Base-by-base conservation (phyloP, 2,329 filamentous ascomycete genomes). In the Mariannaea elegans region DNA sequence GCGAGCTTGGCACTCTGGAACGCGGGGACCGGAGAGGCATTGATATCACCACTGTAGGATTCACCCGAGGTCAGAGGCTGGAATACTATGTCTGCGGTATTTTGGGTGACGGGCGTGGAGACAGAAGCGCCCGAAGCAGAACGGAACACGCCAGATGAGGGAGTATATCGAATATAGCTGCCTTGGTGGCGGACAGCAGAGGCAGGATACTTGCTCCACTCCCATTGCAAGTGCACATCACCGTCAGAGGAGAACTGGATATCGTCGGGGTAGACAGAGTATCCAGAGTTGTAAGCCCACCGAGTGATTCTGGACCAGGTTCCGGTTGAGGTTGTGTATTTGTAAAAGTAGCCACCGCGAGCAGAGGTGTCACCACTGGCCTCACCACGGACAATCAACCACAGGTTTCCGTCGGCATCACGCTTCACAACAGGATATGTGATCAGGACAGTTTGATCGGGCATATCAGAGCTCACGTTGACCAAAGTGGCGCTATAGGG, bases 161-260 rank as follows among this genome's bases (percentile, higher is more conserved):
- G 69, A 0, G 45, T 61, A 21, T 71, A 71, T 6, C 69, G 65
- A 2, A 67, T 46, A 53, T 71, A 71, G 13, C 67, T 70, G 42
- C 68, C 69, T 42, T 71, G 63, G 14, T 71, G 69, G 19, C 69
- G 69, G 45, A 61, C 65, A 4, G 44, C 68, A 16, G 69, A 71
- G 8, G 69, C 67, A 8, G 69, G 69, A 31, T 63, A 68, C 46
- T 71, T 70, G 57, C 61, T 63, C 69, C 69, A 71, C 36, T 71
- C 69, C 69, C 69, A 71, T 39, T 71, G 68, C 4, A 71, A 24
- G 42, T 71, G 69, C 2, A 71, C 58, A 24, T 71, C 68, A 8
- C 69, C 67, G 19, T 71, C 67, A 0, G 67, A 68, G 1, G 68
- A 70, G 38, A 71, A 71, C 34, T 60, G 62, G 19, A 71, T 68